These are phyloP conservation scores for Yamadazyma tumulicola DNA, from an alignment of 805 yeast genomes.

Conservation along the genomic window DNA sequence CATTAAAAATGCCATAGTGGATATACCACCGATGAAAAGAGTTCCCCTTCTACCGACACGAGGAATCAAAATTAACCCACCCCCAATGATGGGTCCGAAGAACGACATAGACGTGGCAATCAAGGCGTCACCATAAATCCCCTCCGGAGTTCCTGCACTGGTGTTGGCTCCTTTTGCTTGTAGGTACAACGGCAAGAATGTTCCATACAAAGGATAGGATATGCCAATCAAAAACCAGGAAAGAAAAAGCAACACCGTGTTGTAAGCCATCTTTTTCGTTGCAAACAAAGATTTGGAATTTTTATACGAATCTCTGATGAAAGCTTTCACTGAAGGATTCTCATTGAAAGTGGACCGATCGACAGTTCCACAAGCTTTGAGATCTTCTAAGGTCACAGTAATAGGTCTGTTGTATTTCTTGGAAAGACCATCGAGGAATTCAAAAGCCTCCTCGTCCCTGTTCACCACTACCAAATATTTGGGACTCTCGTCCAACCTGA, in stretches of 20 bases:
- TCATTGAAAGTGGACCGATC: constrained; percentile 12
- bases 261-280: constrained; percentile 32
- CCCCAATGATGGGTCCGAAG: constrained; percentile 29
- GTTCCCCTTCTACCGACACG: constrained; percentile 56
- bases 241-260: constrained; percentile 34
- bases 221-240: constrained; percentile 60
- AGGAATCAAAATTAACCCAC: constrained; percentile 17
- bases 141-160: constrained; percentile 23
- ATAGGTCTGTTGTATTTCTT: constrained; percentile 40
- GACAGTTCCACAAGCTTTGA: constrained; percentile 41
- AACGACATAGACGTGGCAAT: constrained; percentile 25
- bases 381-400: constrained; percentile 44
- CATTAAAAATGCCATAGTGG: constrained; percentile 55
- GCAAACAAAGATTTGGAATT: constrained; percentile 31
- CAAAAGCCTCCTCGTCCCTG: constrained; percentile 47
- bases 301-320: constrained; percentile 16
- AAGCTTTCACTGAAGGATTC: constrained; percentile 18
- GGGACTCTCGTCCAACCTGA: constrained; percentile 50
- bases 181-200: constrained; percentile 50
- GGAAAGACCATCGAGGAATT: constrained; percentile 41
- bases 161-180: constrained; percentile 48
- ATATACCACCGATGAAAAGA: constrained; percentile 48
- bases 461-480: constrained; percentile 51
- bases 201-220: constrained; percentile 50
- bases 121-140: constrained; percentile 25